Evolutionary conservation across 495 filamentous ascomycete genomes (phyloP).

Genomic region (Penicillium nucicola): DNA sequence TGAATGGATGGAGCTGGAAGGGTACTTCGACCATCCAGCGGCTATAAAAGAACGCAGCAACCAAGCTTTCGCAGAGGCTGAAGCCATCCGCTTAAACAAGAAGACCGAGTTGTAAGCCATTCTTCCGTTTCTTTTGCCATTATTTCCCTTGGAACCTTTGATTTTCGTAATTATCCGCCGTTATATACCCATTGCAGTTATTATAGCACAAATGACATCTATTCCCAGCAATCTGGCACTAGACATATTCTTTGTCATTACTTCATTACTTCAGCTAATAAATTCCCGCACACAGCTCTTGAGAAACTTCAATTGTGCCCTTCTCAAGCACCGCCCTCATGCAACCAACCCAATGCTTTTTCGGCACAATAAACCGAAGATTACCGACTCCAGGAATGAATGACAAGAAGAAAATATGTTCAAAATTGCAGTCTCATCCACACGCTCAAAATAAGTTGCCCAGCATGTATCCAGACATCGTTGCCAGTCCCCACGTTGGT

Average conservation of each 20-base stretch:
- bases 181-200: conserved; percentile 12
- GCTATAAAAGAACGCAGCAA: not conserved
- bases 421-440: not conserved
- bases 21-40: conserved; percentile 28
- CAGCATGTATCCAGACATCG: conserved; percentile 48
- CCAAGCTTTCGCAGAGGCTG: conserved; percentile 10
- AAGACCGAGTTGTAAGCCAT: conserved; percentile 49
- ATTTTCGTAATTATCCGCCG: conserved; percentile 4
- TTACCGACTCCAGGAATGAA: not conserved
- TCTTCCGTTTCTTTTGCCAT: conserved; percentile 11
- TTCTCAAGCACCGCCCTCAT: too few species aligned
- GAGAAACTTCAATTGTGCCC: not conserved
- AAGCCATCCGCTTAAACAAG: conserved; percentile 20
- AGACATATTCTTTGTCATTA: not conserved
- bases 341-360: too few species aligned
- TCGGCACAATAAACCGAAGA: too few species aligned
- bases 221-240: not conserved
- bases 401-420: not conserved
- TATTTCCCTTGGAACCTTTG: not conserved
- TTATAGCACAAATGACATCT: not conserved
- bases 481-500: conserved; percentile 47
- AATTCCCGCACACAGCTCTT: conserved; percentile 6
- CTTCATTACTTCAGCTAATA: conserved; percentile 3
- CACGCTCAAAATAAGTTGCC: conserved; percentile 31
- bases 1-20: conserved; percentile 92